Conservation (phyloP, 1,139 yeast genomes). For the Lodderomyces metapsilosis region DNA sequence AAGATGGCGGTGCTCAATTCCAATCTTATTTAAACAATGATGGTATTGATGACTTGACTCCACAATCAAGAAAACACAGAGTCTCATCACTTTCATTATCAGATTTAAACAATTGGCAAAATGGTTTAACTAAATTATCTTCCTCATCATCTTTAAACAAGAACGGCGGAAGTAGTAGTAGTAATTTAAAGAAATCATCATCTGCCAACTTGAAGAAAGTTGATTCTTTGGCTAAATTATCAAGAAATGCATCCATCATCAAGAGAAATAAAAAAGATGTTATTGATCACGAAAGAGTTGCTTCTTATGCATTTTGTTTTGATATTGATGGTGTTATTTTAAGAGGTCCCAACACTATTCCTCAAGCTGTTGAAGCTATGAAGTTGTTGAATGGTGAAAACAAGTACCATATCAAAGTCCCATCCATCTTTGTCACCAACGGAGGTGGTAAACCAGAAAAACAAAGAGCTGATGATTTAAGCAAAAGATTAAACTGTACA, state of each 20-base stretch:
- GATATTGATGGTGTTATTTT: slow-evolving; percentile 85
- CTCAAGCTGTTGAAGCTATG: slow-evolving; percentile 72
- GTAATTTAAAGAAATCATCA: slow-evolving; percentile 22
- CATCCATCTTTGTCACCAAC: slow-evolving; percentile 81
- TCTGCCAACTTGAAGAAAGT: slow-evolving; percentile 45
- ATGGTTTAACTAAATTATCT: slow-evolving; percentile 49
- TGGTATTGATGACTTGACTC: slow-evolving; percentile 65
- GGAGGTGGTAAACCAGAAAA: slow-evolving; percentile 86
- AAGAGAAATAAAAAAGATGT: slow-evolving; percentile 50
- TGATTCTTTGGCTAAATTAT: slow-evolving; percentile 49
- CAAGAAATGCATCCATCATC: slow-evolving; percentile 52
- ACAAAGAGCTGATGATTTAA: slow-evolving; percentile 66
- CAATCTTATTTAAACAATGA: slow-evolving; percentile 68
- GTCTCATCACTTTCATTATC: slow-evolving; percentile 71
- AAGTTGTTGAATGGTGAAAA: slow-evolving; percentile 71
- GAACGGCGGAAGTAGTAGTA: slow-evolving; percentile 17
- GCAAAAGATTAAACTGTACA: slow-evolving; percentile 55
- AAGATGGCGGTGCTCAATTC: slow-evolving; percentile 19
- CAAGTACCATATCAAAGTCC: slow-evolving; percentile 77
- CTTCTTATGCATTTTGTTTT: slow-evolving; percentile 82
- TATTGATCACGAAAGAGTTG: slow-evolving; percentile 68
- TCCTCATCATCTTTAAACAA: slow-evolving; percentile 37
- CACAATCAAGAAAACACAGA: slow-evolving; percentile 57
- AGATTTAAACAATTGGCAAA: slow-evolving; percentile 62
- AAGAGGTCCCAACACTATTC: slow-evolving; percentile 77